These are phyloP conservation scores for Candida awuae DNA, from an alignment of 805 yeast genomes.

Conservation along the genomic window DNA sequence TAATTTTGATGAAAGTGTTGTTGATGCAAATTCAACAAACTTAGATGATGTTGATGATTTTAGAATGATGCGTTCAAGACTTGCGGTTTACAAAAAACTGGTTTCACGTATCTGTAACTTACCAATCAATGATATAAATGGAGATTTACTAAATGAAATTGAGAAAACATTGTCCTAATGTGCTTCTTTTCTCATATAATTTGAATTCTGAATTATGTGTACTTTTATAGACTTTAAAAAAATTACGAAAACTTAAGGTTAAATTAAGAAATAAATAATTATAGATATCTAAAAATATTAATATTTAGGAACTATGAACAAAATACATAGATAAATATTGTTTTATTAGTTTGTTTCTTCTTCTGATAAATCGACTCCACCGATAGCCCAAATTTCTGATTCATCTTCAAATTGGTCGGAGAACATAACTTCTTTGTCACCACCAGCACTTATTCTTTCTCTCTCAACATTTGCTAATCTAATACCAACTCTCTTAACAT, in stretches of 20 bases:
- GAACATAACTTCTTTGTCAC: constrained; percentile 77
- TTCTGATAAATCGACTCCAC: constrained; percentile 46
- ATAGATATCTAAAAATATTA: neutral
- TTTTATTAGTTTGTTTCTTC: constrained; percentile 13
- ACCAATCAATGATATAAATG: constrained; percentile 69
- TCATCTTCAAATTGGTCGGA: constrained; percentile 85
- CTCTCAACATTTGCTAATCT: constrained; percentile 82
- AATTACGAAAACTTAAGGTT: neutral
- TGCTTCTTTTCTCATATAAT: neutral
- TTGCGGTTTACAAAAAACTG: constrained; percentile 49
- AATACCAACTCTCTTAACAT: constrained; percentile 81
- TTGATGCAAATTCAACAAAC: constrained; percentile 5
- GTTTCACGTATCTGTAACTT: constrained; percentile 73
- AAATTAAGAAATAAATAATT: neutral
- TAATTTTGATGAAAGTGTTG: constrained; percentile 9
- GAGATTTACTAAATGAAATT: constrained; percentile 73
- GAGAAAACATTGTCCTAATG: constrained; percentile 27
- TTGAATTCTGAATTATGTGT: too few species aligned
- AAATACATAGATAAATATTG: neutral
- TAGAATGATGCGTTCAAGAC: constrained; percentile 36
- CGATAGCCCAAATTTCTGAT: constrained; percentile 81
- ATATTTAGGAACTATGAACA: neutral
- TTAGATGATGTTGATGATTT: constrained; percentile 1
- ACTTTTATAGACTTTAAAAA: neutral
- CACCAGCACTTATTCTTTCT: constrained; percentile 83